Conservation (phyloP, 108 stramenopile species). For the Stephanodiscus triporus region DNA sequence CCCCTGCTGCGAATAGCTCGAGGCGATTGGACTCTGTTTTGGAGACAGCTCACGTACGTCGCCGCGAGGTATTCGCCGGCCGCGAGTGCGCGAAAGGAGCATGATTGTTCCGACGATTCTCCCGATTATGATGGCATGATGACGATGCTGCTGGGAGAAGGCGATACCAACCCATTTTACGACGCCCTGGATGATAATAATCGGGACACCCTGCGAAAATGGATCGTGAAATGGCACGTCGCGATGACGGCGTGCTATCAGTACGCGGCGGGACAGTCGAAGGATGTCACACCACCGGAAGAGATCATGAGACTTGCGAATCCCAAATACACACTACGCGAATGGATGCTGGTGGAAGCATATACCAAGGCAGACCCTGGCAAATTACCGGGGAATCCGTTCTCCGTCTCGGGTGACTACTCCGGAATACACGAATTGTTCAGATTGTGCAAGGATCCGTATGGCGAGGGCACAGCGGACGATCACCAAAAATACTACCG, state of each 20-base stretch:
- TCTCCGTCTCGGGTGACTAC: conserved; percentile 59
- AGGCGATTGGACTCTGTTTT: conserved; percentile 88
- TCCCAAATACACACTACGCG: conserved; percentile 82
- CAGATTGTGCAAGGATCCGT: conserved; percentile 70
- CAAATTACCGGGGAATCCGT: conserved; percentile 28
- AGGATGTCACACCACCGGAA: conserved; percentile 19
- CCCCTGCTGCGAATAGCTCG: conserved; percentile 50
- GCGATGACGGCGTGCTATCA: conserved; percentile 35
- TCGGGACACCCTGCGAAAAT: conserved; percentile 45
- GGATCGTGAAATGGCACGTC: conserved; percentile 76
- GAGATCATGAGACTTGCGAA: conserved; percentile 68
- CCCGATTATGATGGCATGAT: conserved; percentile 72
- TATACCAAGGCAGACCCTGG: conserved; percentile 68
- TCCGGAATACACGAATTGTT: conserved; percentile 62
- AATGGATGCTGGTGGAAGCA: conserved; percentile 91
- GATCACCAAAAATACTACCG: conserved; percentile 65
- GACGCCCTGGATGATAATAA: conserved; percentile 55
- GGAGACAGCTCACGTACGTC: conserved; percentile 74
- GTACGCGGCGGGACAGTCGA: conserved; percentile 12
- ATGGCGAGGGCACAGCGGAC: conserved; percentile 70
- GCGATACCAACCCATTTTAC: conserved; percentile 65
- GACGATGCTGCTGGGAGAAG: conserved; percentile 49
- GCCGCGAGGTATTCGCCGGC: conserved; percentile 53
- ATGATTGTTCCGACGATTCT: conserved; percentile 1
- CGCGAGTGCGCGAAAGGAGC: background rate